Evolutionary conservation across 345 rosid genomes (phyloP), one percentile per base, ranked within the genome.

Genomic region (Syzygium grande): DNA sequence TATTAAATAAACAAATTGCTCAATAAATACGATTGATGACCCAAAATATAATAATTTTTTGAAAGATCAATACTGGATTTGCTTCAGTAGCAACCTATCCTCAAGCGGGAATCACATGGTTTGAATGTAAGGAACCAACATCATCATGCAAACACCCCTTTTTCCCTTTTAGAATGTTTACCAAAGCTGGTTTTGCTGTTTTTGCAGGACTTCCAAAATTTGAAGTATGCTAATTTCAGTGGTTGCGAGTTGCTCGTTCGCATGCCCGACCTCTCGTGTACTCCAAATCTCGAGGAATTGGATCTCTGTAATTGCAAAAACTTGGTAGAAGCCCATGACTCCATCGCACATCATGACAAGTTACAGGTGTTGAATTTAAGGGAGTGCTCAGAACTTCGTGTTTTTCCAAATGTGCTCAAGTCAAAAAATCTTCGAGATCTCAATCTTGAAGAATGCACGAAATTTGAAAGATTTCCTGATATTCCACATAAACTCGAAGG

Each of bases 231-330:
- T 6, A 12, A n/a, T 13, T n/a, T 61, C 34, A n/a, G 9, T 6
- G 0, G 1, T 0, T 61, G 73, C 34, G 3, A 61, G 4, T n/a
- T 4, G 0, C 0, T 61, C 4, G 4, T 61, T 61, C 3, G 0
- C 1, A n/a, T n/a, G 17, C 73, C 34, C 0, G 9, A 61, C 0
- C 1, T 61, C 2, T n/a, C 4, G 0, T n/a, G 17, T 61, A 13
- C 34, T 27, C 19, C 73, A 13, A 1, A n/a, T 13, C 19, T 61
- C 0, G 0, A 61, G 73, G 73, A 61, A 6, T n/a, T 61, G 9
- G 0, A 61, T 5, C 0, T n/a, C 0, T 0, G 0, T n/a, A 0
- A 0, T 3, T 61, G 73, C 0, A 1, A 61, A 13, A 6, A n/a
- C 19, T 0, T 61, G 34, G 34, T n/a, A 13, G 73, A 61, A 61